Evolutionary conservation across 192 early-diverging fungal genomes (phyloP).

Genomic region (Dissophora globulifera): DNA sequence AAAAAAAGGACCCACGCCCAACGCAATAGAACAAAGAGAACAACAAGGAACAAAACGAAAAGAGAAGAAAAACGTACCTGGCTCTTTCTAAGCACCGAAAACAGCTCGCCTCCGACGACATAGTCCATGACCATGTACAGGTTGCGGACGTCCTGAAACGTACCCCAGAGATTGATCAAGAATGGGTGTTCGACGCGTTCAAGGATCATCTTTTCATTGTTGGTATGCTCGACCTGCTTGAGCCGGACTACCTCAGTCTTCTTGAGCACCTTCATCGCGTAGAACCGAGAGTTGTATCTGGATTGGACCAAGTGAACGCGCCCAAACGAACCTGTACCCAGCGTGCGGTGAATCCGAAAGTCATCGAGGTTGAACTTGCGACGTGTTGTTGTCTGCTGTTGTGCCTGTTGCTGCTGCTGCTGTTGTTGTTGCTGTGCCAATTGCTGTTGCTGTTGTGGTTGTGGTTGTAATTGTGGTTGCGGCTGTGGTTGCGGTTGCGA

Average conservation of each 20-base stretch:
- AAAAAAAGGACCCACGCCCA: no score
- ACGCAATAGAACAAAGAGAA: no score
- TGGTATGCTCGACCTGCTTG: conserved; percentile 98
- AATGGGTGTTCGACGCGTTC: conserved; percentile 90
- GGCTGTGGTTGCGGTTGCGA: not conserved
- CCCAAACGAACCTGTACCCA: conserved; percentile 97
- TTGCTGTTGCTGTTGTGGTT: conserved; percentile 19
- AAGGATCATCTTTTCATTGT: conserved; percentile 95
- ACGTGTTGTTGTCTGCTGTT: conserved; percentile 41
- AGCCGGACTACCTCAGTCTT: conserved; percentile 94
- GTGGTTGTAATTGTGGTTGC: conserved; percentile 8
- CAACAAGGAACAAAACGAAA: no score
- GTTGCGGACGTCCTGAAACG: conserved; percentile 92
- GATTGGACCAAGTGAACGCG: conserved; percentile 93
- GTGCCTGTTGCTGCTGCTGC: conserved; percentile 29
- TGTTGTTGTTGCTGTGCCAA: conserved; percentile 20
- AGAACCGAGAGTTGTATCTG: conserved; percentile 82
- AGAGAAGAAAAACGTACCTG: conserved; percentile 62
- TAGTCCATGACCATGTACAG: conserved; percentile 97
- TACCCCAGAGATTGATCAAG: conserved; percentile 92
- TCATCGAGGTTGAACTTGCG: conserved; percentile 76
- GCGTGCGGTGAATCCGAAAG: conserved; percentile 86
- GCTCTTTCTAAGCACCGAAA: conserved; percentile 78
- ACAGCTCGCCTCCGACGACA: conserved; percentile 94
- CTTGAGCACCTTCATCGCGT: conserved; percentile 96